These are phyloP conservation scores for Collybia nuda DNA, from an alignment of 768 basidiomycete species.

Conservation along the genomic window DNA sequence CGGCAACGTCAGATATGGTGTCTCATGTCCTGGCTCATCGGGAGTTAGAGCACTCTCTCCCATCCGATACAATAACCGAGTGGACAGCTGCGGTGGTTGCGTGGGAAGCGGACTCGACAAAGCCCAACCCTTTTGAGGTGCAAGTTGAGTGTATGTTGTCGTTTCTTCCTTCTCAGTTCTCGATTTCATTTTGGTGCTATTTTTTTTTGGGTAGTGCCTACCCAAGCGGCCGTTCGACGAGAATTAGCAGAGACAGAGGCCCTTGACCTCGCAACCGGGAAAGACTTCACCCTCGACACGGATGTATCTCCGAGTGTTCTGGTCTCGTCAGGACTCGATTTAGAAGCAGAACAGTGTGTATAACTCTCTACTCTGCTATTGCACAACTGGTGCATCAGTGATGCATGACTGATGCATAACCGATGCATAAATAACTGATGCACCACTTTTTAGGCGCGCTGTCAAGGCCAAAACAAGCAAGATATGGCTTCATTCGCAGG, in stretches of 20 bases:
- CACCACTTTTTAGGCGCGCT: slow-evolving; percentile 2
- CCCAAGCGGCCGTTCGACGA: slow-evolving; percentile 4
- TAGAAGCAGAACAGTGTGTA: slow-evolving; percentile 17
- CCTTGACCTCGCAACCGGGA: neutral
- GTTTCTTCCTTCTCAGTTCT: neutral
- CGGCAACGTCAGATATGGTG: slow-evolving; percentile 4
- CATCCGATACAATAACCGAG: neutral
- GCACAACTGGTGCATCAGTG: neutral
- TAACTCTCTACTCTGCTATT: neutral
- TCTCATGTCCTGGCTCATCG: slow-evolving; percentile 5
- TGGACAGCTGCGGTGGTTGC: slow-evolving; percentile 7
- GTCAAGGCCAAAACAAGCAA: slow-evolving; percentile 2
- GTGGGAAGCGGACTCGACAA: slow-evolving; percentile 10
- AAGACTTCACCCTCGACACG: slow-evolving; percentile 12
- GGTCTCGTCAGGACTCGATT: slow-evolving; percentile 13
- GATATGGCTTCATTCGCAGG: slow-evolving; percentile 7
- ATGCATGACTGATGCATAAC: neutral
- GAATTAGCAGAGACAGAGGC: slow-evolving; percentile 12
- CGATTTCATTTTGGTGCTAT: neutral
- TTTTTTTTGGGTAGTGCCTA: slow-evolving; percentile 4
- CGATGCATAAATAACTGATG: neutral
- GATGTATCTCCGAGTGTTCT: slow-evolving; percentile 9
- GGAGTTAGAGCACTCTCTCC: slow-evolving; percentile 2
- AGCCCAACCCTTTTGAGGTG: neutral
- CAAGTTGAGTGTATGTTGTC: neutral